Conservation (phyloP, 2,329 filamentous ascomycete genomes). For the Fusarium miscanthi region DNA sequence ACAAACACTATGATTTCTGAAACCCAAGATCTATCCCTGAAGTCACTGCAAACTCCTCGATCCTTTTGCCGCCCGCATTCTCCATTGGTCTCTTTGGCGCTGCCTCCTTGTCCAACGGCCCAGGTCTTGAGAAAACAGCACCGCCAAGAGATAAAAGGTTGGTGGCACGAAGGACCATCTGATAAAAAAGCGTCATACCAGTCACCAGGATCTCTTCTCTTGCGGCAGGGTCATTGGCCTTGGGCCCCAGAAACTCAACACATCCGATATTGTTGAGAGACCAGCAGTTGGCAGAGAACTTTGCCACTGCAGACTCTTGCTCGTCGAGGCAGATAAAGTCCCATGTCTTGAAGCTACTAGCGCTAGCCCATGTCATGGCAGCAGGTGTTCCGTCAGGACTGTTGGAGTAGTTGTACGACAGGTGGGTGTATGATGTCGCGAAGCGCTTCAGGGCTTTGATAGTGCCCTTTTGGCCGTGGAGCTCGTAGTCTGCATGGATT, state of each 20-base stretch:
- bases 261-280: constrained; percentile 25
- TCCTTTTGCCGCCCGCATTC: background rate
- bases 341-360: constrained; percentile 35
- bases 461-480: constrained; percentile 33
- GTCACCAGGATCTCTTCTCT: constrained; percentile 35
- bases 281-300: constrained; percentile 31
- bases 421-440: constrained; percentile 38
- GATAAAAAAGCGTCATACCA: constrained; percentile 33
- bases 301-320: constrained; percentile 34
- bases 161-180: constrained; percentile 29
- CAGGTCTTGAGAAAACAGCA: constrained; percentile 26
- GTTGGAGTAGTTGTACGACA: constrained; percentile 34
- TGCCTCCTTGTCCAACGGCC: constrained; percentile 27
- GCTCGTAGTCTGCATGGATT: constrained; percentile 39
- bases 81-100: background rate
- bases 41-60: background rate
- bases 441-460: constrained; percentile 37
- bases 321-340: constrained; percentile 39
- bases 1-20: background rate
- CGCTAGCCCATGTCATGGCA: constrained; percentile 38
- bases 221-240: constrained; percentile 13
- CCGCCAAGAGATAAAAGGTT: constrained; percentile 32
- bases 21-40: fast-evolving
- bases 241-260: constrained; percentile 37
- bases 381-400: constrained; percentile 1